Base-by-base conservation (phyloP, 2,329 filamentous ascomycete genomes). In the Dactylellina cionopaga region DNA sequence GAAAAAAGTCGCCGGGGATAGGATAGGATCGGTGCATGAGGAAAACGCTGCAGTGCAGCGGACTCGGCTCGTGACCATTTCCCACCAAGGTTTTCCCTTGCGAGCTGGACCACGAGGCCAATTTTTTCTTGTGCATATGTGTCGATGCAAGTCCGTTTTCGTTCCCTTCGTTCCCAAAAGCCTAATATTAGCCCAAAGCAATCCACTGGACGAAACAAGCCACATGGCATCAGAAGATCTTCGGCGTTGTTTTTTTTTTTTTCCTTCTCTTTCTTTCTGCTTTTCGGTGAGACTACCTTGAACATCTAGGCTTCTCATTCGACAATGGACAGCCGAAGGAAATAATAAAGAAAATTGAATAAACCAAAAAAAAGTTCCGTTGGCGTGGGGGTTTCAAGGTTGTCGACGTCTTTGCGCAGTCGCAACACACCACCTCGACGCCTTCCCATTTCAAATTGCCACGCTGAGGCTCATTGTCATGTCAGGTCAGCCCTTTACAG, bases 51-150 rank as follows among this genome's bases (percentile, higher is more conserved):
- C 27, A 47, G 24, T 69, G 63, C 65, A 63, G 56, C 33, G 31
- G 37, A 62, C 41, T 41, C 51, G 27, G 56, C 66, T 71, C 66
- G 66, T 71, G 66, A 71, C 58, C 66, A 63, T 19, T 52, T 64
- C 66, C 66, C 66, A 71, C 66, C 58, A 63, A 71, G 66, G 66
- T 71, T 55, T 71, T 71, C 66, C 65, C 66, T 71, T 71, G 66
- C 66, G 66, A 71, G 52, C 66, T 71, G 43, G 44, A 51, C 66
- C 66, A 71, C 66, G 66, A 71, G 66, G 66, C 43, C 65, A 63
- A 49, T 41, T 33, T 62, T n/a, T n/a, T n/a, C n/a, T 56, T 58
- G 66, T 60, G 66, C 66, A 71, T 41, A 52, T 64, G 52, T 63
- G 58, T 58, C 56, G 55, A 62, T 70, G 65, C 66, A 71, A 56